Evolutionary conservation across 345 rosid genomes (phyloP).

Genomic region (Acer negundo): DNA sequence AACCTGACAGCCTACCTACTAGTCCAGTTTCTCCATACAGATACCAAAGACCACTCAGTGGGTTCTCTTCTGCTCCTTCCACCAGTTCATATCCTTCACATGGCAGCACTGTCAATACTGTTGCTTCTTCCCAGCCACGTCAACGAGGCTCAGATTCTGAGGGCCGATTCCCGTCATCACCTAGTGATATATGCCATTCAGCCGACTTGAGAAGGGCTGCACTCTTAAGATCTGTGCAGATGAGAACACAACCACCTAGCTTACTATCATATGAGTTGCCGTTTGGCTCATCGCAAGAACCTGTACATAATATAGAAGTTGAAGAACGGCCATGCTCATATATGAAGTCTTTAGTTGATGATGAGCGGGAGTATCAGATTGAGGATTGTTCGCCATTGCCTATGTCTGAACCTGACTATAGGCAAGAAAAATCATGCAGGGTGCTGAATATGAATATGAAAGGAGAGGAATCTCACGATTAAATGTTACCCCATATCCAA

Average conservation of each 20-base stretch:
- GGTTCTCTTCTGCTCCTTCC: conserved; percentile 42
- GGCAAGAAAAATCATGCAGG: conserved; percentile 50
- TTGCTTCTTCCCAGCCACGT: conserved; percentile 51
- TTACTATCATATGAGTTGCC: conserved; percentile 44
- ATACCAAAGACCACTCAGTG: conserved; percentile 56
- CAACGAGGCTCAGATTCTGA: conserved; percentile 87
- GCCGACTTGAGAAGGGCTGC: conserved; percentile 93
- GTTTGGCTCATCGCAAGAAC: conserved; percentile 53
- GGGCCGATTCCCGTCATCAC: conserved; percentile 93
- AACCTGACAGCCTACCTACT: conserved; percentile 70
- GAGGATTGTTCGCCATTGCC: conserved; percentile 54
- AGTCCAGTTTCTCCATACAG: conserved; percentile 90
- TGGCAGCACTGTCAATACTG: conserved; percentile 29
- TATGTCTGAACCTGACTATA: conserved; percentile 42
- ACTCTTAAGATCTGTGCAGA: conserved; percentile 89
- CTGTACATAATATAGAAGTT: conserved; percentile 43
- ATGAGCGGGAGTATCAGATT: conserved; percentile 55
- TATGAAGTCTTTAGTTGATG: conserved; percentile 68
- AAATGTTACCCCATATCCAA: background rate
- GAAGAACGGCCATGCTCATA: conserved; percentile 63
- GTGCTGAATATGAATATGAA: conserved; percentile 48
- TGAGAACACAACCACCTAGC: conserved; percentile 79
- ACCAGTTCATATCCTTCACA: conserved; percentile 38
- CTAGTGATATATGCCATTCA: conserved; percentile 96
- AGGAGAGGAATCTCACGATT: conserved; percentile 33